A percentile compares a stretch with the other conserved stretches of the same genome.
Conservation (phyloP, 106 monocot genomes). For the Triglochin maritima region DNA sequence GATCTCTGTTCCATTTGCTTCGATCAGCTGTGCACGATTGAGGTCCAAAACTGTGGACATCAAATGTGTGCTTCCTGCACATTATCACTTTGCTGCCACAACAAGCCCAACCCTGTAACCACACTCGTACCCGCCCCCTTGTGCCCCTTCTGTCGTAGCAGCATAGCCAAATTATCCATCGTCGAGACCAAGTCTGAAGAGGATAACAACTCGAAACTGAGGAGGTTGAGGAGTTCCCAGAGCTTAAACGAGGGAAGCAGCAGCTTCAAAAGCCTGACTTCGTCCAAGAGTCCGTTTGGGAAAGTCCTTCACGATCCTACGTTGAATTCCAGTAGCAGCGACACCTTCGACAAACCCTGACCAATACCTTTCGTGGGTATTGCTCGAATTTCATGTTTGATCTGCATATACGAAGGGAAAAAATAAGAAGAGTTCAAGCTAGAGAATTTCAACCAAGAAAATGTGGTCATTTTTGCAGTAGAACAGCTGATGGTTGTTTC, state of each 20-base stretch:
- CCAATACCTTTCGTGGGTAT: background rate
- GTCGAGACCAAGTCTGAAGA: constrained; percentile 30
- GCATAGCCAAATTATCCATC: constrained; percentile 47
- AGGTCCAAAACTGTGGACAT: constrained; percentile 81
- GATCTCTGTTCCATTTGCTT: constrained; percentile 96
- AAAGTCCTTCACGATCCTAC: constrained; percentile 41
- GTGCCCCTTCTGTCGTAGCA: constrained; percentile 93
- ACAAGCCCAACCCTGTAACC: constrained; percentile 61
- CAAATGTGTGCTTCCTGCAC: constrained; percentile 96
- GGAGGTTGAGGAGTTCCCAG: constrained; percentile 31
- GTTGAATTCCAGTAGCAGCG: constrained; percentile 31
- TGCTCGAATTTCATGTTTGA: background rate
- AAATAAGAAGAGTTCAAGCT: background rate
- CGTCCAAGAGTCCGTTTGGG: constrained; percentile 58
- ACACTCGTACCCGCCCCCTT: constrained; percentile 28
- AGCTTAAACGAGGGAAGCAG: constrained; percentile 73
- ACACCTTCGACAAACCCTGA: constrained; percentile 43
- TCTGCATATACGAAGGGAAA: background rate
- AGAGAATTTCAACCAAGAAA: background rate
- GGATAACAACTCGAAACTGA: constrained; percentile 18
- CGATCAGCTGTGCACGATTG: constrained; percentile 79
- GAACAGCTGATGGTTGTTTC: background rate
- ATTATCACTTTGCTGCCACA: constrained; percentile 81
- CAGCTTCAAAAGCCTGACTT: constrained; percentile 81
- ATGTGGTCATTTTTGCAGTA: background rate